Conservation (phyloP, 306 rosid genomes). For the Cotoneaster glaucophyllus region DNA sequence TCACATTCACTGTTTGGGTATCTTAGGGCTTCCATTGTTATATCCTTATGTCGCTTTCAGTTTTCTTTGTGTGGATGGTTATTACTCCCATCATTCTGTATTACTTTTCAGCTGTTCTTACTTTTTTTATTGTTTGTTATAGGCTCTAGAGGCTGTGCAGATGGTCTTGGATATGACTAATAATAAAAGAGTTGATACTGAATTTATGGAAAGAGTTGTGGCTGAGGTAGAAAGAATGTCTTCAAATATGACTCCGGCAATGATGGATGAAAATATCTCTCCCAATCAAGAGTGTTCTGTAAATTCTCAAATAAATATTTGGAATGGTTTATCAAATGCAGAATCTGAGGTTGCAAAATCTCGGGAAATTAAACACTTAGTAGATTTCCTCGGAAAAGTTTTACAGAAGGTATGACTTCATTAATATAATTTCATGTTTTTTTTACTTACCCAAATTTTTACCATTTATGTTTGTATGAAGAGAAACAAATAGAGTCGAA, state of each 20-base stretch:
- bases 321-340: constrained; percentile 27
- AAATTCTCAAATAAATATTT: constrained; percentile 25
- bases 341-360: constrained; percentile 36
- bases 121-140: constrained; percentile 18
- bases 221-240: constrained; percentile 55
- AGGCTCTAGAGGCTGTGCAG: constrained; percentile 81
- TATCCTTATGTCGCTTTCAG: background rate
- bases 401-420: constrained; percentile 55
- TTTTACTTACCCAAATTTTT: background rate
- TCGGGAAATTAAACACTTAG: constrained; percentile 57
- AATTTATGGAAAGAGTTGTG: constrained; percentile 59
- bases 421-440: background rate
- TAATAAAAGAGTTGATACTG: constrained; percentile 57
- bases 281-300: constrained; percentile 6
- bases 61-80: background rate
- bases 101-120: constrained; percentile 14
- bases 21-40: background rate
- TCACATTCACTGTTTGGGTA: background rate
- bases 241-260: constrained; percentile 22
- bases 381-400: constrained; percentile 64
- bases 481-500: background rate
- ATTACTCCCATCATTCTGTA: constrained; percentile 10
- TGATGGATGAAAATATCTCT: constrained; percentile 18
- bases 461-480: background rate
- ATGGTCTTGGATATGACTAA: constrained; percentile 58